Base-by-base conservation (phyloP, 306 rosid genomes). In the Cucumis sativus region DNA sequence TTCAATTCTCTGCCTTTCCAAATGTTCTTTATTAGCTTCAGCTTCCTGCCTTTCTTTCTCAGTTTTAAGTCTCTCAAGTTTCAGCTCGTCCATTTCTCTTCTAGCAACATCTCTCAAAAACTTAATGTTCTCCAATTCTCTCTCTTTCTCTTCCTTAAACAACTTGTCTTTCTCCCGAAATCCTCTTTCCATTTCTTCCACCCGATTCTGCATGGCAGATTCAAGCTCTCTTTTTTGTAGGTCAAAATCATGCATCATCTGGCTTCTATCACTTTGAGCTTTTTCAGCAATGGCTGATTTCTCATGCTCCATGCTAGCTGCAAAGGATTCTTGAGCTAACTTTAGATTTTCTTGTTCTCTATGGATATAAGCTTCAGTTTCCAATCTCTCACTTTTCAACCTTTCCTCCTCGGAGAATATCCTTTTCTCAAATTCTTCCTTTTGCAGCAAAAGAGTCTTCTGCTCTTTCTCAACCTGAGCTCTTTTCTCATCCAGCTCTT, bases 1-100 rank as follows among this genome's bases (percentile, higher is more conserved):
- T 82, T 92, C 98, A 77, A 80, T 80, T 80, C 86, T 87, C 77
- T 95, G 98, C 76, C 63, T 90, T 79, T 90, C 96, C 72, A 95
- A 85, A 86, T 85, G 87, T 66, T 62, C 86, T 82, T 84, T 86
- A 79, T 90, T 92, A 79, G 89, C 91, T 76, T 85, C 88, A 62
- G 85, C 83, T 80, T 92, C 97, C 80, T 81, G 87, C 84, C 82
- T 95, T 79, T 92, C 97, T 81, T 82, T 90, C 79, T 84, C 98
- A 60, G 92, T 77, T 86, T 86, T 92, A 81, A 70, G 82, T 77
- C 97, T 87, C 82, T 89, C 90, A 63, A 82, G 88, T 84, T 86
- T 92, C 81, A 90, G 82, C 81, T 89, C 98, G 72, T 95, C 96
- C 97, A 89, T 95, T 78, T 90, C 97, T 85, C 93, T 89, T 81